These are phyloP conservation scores for Rubia peregrina DNA, from an alignment of 305 asterid genomes.

Conservation along the genomic window DNA sequence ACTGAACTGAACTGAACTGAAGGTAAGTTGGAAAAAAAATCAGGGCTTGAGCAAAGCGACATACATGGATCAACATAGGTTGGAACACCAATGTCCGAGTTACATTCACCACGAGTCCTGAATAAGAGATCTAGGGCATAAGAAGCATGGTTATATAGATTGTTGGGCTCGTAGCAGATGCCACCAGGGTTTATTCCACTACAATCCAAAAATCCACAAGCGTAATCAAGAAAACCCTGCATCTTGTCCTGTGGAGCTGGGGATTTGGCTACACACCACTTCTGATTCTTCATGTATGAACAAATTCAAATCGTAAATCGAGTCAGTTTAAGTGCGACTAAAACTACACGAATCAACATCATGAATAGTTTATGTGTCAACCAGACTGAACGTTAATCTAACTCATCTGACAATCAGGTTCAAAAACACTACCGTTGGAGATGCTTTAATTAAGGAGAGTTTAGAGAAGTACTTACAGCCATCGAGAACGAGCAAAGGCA, in stretches of 20 bases:
- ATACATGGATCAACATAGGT: not conserved
- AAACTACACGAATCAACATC: no score
- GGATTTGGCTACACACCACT: not conserved
- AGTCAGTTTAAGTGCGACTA: no score
- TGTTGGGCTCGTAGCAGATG: conserved; percentile 6
- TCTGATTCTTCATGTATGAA: not conserved
- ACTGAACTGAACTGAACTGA: no score
- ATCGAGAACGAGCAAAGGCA: not conserved
- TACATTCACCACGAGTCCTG: not conserved
- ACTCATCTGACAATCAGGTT: no score
- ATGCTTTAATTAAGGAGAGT: not conserved
- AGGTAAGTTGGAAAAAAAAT: no score
- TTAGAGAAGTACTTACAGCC: not conserved
- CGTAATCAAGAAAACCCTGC: not conserved
- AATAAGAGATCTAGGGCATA: not conserved
- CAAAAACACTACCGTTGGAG: no score
- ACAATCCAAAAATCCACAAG: not conserved
- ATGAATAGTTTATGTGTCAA: no score
- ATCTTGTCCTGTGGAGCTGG: not conserved
- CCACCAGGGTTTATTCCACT: conserved; percentile 8
- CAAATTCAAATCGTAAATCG: no score
- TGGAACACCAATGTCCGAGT: not conserved
- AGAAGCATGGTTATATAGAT: not conserved
- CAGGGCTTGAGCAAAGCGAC: not conserved
- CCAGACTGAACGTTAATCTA: no score